Evolutionary conservation across 2,329 filamentous ascomycete genomes (phyloP).

Genomic region (Pezicula rhizophila): DNA sequence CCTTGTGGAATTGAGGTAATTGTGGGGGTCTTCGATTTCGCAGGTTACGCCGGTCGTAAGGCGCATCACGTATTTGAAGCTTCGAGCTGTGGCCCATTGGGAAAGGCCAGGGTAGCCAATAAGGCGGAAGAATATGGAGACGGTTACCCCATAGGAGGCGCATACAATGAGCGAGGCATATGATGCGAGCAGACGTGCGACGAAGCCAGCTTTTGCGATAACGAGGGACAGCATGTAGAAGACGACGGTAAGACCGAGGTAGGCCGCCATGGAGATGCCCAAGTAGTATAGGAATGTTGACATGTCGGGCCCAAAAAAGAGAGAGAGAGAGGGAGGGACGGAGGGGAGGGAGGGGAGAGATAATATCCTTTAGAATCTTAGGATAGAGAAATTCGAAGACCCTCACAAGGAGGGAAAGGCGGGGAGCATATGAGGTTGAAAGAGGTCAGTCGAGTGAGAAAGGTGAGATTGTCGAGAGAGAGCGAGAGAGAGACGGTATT

Average conservation of each 20-base stretch:
- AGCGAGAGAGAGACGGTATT: background rate
- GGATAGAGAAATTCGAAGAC: constrained; percentile 6
- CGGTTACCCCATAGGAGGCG: constrained; percentile 69
- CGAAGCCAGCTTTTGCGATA: constrained; percentile 57
- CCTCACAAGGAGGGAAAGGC: constrained; percentile 24
- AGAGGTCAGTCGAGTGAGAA: constrained; percentile 1
- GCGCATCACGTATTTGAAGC: constrained; percentile 76
- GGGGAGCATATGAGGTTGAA: constrained; percentile 16
- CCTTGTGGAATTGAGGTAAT: constrained; percentile 49
- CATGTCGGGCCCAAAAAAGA: constrained; percentile 14
- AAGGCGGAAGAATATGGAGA: constrained; percentile 64
- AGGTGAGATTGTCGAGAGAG: background rate
- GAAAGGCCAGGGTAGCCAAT: constrained; percentile 68
- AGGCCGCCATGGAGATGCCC: constrained; percentile 44
- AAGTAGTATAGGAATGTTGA: constrained; percentile 27
- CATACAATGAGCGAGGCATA: constrained; percentile 56
- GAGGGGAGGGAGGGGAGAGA: background rate
- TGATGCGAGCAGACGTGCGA: constrained; percentile 60
- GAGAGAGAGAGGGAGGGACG: background rate
- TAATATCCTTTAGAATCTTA: background rate
- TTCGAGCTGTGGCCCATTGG: constrained; percentile 77
- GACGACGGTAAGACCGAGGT: constrained; percentile 42
- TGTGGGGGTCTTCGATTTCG: constrained; percentile 60
- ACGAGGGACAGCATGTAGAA: constrained; percentile 59
- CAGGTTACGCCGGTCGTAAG: constrained; percentile 73